These are phyloP conservation scores for Tetramitus jugosus DNA, from an alignment of 208 protist genomes.

Conservation along the genomic window DNA sequence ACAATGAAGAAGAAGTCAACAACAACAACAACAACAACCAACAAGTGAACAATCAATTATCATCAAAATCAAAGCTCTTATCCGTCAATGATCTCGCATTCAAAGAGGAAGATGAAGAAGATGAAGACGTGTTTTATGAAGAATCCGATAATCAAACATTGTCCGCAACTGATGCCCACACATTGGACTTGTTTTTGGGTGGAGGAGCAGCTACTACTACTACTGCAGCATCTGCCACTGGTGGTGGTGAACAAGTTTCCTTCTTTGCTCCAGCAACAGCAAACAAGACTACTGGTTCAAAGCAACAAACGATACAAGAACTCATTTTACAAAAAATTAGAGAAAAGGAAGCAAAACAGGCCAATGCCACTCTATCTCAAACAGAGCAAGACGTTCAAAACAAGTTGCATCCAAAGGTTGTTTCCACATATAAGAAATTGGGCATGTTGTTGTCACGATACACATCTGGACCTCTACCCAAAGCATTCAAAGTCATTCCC, in stretches of 20 bases:
- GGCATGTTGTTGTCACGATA: conserved; percentile 89
- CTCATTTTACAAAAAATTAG: conserved; percentile 17
- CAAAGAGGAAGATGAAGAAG: conserved; percentile 9
- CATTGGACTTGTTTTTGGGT: neutral
- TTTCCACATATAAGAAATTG: conserved; percentile 31
- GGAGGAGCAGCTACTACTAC: neutral
- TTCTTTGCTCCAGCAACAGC: too few relatives aligned
- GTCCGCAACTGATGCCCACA: neutral
- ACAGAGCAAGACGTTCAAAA: neutral
- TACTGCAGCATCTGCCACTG: neutral
- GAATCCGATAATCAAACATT: neutral
- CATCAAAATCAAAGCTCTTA: neutral
- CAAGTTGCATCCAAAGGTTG: conserved; percentile 5
- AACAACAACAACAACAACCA: too few relatives aligned
- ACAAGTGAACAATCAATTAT: neutral
- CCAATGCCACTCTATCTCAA: too few relatives aligned
- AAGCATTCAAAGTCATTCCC: conserved; percentile 97
- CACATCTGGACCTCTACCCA: conserved; percentile 94
- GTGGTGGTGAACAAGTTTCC: too few relatives aligned
- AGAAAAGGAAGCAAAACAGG: conserved; percentile 15
- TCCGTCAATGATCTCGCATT: neutral
- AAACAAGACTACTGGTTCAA: too few relatives aligned
- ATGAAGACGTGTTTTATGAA: neutral
- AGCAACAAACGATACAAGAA: too few relatives aligned
- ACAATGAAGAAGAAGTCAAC: conserved; percentile 2